Conservation (phyloP, 768 basidiomycete genomes). For the Phylloporus scabripes region DNA sequence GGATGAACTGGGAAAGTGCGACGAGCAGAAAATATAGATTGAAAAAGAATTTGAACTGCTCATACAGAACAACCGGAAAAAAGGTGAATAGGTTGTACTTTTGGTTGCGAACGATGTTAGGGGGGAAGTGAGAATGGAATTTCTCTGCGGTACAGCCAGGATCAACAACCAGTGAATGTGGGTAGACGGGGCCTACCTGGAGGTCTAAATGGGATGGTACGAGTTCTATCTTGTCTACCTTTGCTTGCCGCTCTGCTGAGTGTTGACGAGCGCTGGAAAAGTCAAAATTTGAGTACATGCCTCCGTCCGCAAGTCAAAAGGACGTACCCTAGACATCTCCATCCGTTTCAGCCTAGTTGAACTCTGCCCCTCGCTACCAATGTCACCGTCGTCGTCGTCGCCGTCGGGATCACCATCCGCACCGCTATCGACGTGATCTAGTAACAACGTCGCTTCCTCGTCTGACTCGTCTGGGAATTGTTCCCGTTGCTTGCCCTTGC, state of each 20-base stretch:
- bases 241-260: constrained; percentile 8
- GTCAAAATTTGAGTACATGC: not conserved
- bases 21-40: constrained; percentile 98
- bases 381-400: constrained; percentile 37
- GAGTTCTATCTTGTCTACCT: constrained; percentile 57
- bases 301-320: not conserved
- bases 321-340: constrained; percentile 17
- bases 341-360: constrained; percentile 24
- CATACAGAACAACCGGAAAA: constrained; percentile 94
- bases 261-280: constrained; percentile 21
- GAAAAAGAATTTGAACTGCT: constrained; percentile 99
- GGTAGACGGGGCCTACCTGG: constrained; percentile 41
- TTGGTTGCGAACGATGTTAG: constrained; percentile 94
- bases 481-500: constrained; percentile 45
- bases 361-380: constrained; percentile 28
- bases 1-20: constrained; percentile 92
- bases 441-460: constrained; percentile 47
- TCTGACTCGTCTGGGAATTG: constrained; percentile 60
- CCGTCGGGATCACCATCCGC: constrained; percentile 34
- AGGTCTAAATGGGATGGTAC: constrained; percentile 74
- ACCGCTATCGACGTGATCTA: constrained; percentile 35
- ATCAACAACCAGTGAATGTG: constrained; percentile 1
- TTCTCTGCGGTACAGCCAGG: constrained; percentile 47
- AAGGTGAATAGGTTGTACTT: constrained; percentile 98
- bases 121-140: constrained; percentile 63